Evolutionary conservation across 176 grass and related monocot species (phyloP), one percentile per base, ranked within the genome.

Genomic region (Triticum monococcum): DNA sequence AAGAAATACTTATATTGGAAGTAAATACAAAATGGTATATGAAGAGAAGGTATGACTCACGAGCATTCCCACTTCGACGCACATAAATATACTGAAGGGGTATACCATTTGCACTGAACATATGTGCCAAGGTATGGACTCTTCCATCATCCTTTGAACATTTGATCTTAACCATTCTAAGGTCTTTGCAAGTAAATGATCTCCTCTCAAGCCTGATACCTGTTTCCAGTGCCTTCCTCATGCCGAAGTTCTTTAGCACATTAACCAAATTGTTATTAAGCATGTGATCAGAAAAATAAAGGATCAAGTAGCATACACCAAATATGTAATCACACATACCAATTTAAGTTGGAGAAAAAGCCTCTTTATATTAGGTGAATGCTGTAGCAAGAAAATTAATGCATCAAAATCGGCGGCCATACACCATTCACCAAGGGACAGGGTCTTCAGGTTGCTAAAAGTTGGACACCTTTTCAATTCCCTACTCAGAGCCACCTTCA

Each of bases 391-490:
- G 64, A 37, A 79, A 67, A 85, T 17, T 56, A 85, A 56, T 77
- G 61, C 28, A 78, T 78, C 72, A 12, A 76, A 78, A 5, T 85
- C 73, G 54, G 73, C 30, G 20, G 30, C 16, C 73, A 77, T 56
- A 77, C 73, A 78, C 83, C 83, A 85, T 54, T 85, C 72, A 12
- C 73, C 83, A 68, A 85, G 83, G 73, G 73, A 85, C 9, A 78
- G 45, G 8, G 83, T 78, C 83, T 85, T 85, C 73, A 85, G 31
- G 13, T 68, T 78, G 62, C 35, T 54, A 68, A 85, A 85, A 56
- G 16, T 54, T 68, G 62, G 63, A 11, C 83, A 85, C 10, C 0
- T 57, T 38, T 38, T 79, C 48, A 69, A 2, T 37, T 79, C 43
- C 72, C 43, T 68, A 24, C 4, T 56, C 43, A 82, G 20, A 14